Evolutionary conservation across 1,284 basidiomycete genomes (phyloP).

Genomic region (Tilletiaria anomala): DNA sequence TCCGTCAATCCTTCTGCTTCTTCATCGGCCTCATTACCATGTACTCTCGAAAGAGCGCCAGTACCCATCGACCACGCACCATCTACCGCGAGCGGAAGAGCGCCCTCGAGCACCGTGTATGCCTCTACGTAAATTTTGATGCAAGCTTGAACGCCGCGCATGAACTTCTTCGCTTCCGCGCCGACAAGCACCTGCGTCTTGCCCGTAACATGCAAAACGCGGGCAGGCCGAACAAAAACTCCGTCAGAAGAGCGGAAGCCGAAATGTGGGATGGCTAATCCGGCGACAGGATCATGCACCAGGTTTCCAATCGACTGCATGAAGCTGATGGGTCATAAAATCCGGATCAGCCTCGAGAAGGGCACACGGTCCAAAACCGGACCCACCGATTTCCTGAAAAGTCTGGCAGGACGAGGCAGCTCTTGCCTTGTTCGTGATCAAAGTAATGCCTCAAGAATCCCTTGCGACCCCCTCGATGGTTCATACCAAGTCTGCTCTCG

Average conservation of each 20-base stretch:
- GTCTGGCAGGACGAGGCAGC: conserved; percentile 6
- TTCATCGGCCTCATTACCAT: too few species aligned
- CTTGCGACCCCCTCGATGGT: conserved; percentile 3
- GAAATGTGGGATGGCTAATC: conserved; percentile 3
- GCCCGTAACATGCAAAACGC: conserved; percentile 5
- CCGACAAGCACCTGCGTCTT: conserved; percentile 4
- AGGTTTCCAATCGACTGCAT: conserved; percentile 8
- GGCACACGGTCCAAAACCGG: too few species aligned
- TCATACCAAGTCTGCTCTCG: too few species aligned
- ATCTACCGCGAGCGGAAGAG: conserved; percentile 2
- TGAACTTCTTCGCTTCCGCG: conserved; percentile 1
- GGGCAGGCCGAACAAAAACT: too few species aligned
- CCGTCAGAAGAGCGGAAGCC: background rate
- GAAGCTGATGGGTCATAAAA: too few species aligned
- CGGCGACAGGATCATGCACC: conserved; percentile 4
- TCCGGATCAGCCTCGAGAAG: too few species aligned
- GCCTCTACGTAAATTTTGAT: conserved; percentile 4
- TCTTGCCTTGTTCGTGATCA: conserved; percentile 1
- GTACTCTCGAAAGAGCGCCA: background rate
- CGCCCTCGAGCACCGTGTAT: background rate
- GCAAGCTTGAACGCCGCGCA: conserved; percentile 2
- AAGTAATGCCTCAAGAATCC: conserved; percentile 5
- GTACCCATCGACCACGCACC: background rate
- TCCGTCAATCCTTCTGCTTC: too few species aligned
- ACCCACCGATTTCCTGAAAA: conserved; percentile 6